Conservation (phyloP, 371 early-diverging fungal species). For the Quaeritorhiza haematococci region DNA sequence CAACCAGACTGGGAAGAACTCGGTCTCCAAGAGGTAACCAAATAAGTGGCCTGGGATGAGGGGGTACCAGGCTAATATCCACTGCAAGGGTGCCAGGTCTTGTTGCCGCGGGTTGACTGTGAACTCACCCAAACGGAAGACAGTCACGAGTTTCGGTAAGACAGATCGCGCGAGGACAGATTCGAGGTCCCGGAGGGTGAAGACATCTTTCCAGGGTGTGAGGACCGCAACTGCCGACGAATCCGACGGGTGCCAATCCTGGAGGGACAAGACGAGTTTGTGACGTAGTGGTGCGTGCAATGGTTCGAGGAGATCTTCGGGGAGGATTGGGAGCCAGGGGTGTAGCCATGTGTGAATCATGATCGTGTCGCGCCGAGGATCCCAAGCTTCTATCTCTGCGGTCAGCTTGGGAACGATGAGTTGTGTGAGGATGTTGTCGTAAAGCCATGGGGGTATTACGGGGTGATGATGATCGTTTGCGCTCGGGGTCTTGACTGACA, state of each 20-base stretch:
- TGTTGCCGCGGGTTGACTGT: constrained; percentile 73
- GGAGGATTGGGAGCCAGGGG: constrained; percentile 75
- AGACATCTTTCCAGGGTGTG: constrained; percentile 65
- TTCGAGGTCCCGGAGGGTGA: constrained; percentile 55
- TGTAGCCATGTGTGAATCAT: constrained; percentile 76
- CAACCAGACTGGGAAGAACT: constrained; percentile 74
- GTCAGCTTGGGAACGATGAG: constrained; percentile 70
- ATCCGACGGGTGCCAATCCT: constrained; percentile 68
- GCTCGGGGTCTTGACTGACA: constrained; percentile 38
- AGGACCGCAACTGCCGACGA: constrained; percentile 53
- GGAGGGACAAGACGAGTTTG: constrained; percentile 52
- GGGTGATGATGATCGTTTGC: constrained; percentile 20
- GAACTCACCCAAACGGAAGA: constrained; percentile 58
- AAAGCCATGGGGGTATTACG: constrained; percentile 63
- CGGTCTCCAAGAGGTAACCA: constrained; percentile 63
- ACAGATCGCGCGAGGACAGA: constrained; percentile 53
- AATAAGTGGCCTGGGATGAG: constrained; percentile 50
- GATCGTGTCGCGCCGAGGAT: constrained; percentile 54
- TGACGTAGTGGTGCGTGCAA: constrained; percentile 59
- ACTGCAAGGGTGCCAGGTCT: constrained; percentile 45
- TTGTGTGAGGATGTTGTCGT: constrained; percentile 68
- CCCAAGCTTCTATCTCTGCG: constrained; percentile 62
- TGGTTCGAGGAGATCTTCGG: constrained; percentile 48
- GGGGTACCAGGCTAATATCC: constrained; percentile 63
- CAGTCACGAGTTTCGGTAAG: constrained; percentile 63